Percentiles rank a stretch among this genome's conserved stretches.
These are phyloP conservation scores for Cadophora malorum DNA, from an alignment of 2,329 filamentous ascomycete species.

Conservation along the genomic window DNA sequence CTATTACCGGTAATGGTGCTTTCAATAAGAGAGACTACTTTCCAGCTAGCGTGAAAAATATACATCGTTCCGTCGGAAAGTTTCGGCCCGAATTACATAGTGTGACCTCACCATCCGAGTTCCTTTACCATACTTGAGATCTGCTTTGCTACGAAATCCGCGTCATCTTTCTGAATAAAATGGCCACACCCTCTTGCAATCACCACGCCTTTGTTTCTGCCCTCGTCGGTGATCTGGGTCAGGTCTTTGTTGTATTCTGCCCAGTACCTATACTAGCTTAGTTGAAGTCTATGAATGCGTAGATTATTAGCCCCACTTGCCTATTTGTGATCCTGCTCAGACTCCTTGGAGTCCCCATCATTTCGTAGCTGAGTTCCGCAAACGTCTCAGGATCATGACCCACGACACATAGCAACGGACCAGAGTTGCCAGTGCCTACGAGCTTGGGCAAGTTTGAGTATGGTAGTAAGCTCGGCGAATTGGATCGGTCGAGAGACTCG, in stretches of 20 bases:
- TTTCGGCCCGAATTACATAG: background rate
- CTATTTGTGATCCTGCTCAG: constrained; percentile 45
- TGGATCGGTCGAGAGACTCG: constrained; percentile 43
- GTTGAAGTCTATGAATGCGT: background rate
- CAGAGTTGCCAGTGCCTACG: constrained; percentile 37
- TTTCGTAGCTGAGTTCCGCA: constrained; percentile 42
- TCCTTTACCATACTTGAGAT: constrained; percentile 47
- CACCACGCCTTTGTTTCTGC: constrained; percentile 38
- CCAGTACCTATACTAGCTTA: constrained; percentile 41
- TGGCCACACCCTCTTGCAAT: constrained; percentile 41
- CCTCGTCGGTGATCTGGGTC: constrained; percentile 41
- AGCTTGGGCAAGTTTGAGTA: constrained; percentile 42
- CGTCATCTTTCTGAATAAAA: constrained; percentile 45
- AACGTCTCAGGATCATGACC: constrained; percentile 43
- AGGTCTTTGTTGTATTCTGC: constrained; percentile 41
- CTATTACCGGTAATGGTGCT: too few species aligned
- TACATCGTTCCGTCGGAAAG: background rate
- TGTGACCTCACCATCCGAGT: constrained; percentile 31
- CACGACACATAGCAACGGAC: constrained; percentile 38
- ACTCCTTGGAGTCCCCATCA: constrained; percentile 44
- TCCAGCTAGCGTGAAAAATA: too few species aligned
- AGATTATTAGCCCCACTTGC: constrained; percentile 24
- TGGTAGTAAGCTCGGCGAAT: constrained; percentile 38
- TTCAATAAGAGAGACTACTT: too few species aligned
- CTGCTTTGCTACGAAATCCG: constrained; percentile 45